Conservation (phyloP, 1,284 basidiomycete genomes). For the Dichomitus squalens region DNA sequence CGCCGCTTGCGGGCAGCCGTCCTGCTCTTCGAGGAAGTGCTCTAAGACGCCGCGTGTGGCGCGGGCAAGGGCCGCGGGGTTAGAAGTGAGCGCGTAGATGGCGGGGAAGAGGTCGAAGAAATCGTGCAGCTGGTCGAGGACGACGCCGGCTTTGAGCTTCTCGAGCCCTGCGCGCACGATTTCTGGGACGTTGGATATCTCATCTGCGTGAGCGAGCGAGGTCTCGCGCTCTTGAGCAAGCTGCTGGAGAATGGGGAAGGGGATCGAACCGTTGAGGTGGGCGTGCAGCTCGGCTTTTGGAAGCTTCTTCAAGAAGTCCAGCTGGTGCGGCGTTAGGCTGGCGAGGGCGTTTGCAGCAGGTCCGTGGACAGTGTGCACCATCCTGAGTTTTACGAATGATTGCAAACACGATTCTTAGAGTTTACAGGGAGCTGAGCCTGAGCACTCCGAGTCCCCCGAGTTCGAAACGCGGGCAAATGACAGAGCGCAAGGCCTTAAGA, state of each 20-base stretch:
- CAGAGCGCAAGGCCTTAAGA: too few species aligned
- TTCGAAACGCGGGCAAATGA: too few species aligned
- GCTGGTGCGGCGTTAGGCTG: conserved; percentile 51
- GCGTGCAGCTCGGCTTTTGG: conserved; percentile 85
- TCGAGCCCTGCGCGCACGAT: conserved; percentile 47
- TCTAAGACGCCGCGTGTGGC: conserved; percentile 65
- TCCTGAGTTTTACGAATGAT: too few species aligned
- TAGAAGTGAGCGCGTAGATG: conserved; percentile 75
- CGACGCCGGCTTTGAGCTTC: conserved; percentile 52
- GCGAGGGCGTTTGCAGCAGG: conserved; percentile 46
- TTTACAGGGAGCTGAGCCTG: too few species aligned
- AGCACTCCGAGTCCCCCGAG: too few species aligned
- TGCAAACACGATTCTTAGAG: too few species aligned
- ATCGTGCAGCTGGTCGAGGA: conserved; percentile 57
- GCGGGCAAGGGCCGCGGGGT: conserved; percentile 49
- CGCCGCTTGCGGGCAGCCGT: conserved; percentile 50
- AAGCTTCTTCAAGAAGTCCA: conserved; percentile 58
- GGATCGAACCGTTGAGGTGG: conserved; percentile 83
- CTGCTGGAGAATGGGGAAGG: conserved; percentile 61
- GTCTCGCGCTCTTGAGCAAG: conserved; percentile 53
- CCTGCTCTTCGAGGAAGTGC: conserved; percentile 52
- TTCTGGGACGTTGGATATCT: conserved; percentile 24
- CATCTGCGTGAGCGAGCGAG: conserved; percentile 13
- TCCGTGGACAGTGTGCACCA: conserved; percentile 29
- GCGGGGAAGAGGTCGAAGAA: conserved; percentile 78